These are phyloP conservation scores for Nicotiana otophora DNA, from an alignment of 257 asterid species.

Conservation along the genomic window DNA sequence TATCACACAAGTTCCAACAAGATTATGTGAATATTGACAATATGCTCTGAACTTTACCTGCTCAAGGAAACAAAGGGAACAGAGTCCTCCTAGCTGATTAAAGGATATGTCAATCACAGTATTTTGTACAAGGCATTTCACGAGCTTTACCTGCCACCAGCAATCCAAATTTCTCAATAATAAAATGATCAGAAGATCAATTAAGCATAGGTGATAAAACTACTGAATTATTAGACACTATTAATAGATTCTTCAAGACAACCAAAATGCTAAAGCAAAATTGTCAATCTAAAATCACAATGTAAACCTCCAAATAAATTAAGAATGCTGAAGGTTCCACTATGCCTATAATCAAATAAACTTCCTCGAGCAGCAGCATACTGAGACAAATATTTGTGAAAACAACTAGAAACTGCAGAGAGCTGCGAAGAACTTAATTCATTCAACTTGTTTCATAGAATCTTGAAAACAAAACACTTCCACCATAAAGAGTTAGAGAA, in stretches of 20 bases:
- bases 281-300: not conserved
- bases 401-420: not conserved
- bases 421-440: not conserved
- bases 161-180: not conserved
- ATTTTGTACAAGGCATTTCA: conserved; percentile 60
- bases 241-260: not conserved
- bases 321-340: not conserved
- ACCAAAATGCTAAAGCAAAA: not conserved
- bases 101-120: conserved; percentile 63
- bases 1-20: not conserved
- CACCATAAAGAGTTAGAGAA: not conserved
- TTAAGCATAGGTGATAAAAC: not conserved
- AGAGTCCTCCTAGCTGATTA: conserved; percentile 74
- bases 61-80: conserved; percentile 71
- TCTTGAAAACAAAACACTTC: not conserved
- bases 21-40: not conserved
- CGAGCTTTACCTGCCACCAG: conserved; percentile 57
- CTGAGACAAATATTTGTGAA: not conserved
- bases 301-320: not conserved
- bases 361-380: not conserved
- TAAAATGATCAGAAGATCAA: not conserved
- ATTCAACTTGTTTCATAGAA: not conserved
- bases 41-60: conserved; percentile 34
- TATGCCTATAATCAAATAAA: not conserved
- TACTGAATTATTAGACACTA: not conserved